These are phyloP conservation scores for Xylaria hypoxylon DNA, from an alignment of 2,329 filamentous ascomycete genomes.

Conservation along the genomic window DNA sequence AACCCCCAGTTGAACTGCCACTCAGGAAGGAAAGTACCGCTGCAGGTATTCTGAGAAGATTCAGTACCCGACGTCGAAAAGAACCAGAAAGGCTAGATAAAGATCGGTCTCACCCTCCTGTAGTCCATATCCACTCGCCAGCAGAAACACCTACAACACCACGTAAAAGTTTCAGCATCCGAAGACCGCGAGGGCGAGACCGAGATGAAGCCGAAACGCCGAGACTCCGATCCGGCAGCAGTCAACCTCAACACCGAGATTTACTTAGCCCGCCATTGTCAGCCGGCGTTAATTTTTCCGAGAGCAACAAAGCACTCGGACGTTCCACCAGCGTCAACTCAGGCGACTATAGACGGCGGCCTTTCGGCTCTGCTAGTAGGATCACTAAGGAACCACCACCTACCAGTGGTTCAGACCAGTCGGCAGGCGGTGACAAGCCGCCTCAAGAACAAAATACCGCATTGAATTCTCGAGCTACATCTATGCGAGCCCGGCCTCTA, in stretches of 20 bases:
- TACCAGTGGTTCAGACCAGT: conserved; percentile 84
- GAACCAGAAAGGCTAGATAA: conserved; percentile 73
- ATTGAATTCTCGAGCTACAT: conserved; percentile 68
- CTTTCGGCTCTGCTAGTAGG: conserved; percentile 58
- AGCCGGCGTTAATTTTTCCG: conserved; percentile 65
- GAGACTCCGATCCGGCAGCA: conserved; percentile 67
- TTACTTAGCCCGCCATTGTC: conserved; percentile 79
- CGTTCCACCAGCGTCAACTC: conserved; percentile 94
- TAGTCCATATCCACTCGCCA: conserved; percentile 83
- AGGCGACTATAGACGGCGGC: conserved; percentile 79
- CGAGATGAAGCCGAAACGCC: conserved; percentile 62
- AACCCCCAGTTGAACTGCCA: conserved; percentile 70
- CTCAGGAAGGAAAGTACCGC: conserved; percentile 89
- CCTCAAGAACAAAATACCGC: conserved; percentile 64
- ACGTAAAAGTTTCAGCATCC: conserved; percentile 90
- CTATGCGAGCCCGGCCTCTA: conserved; percentile 84
- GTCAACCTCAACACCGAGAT: conserved; percentile 79
- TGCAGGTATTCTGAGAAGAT: conserved; percentile 83
- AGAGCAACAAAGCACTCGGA: conserved; percentile 77
- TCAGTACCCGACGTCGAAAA: conserved; percentile 86
- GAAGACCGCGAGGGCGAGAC: conserved; percentile 64
- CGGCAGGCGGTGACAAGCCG: conserved; percentile 66
- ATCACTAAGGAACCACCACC: conserved; percentile 73
- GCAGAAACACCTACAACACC: conserved; percentile 73
- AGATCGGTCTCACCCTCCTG: conserved; percentile 76